Base-by-base conservation (phyloP, 169 alveolate species). In the Sarcocystis neurona region DNA sequence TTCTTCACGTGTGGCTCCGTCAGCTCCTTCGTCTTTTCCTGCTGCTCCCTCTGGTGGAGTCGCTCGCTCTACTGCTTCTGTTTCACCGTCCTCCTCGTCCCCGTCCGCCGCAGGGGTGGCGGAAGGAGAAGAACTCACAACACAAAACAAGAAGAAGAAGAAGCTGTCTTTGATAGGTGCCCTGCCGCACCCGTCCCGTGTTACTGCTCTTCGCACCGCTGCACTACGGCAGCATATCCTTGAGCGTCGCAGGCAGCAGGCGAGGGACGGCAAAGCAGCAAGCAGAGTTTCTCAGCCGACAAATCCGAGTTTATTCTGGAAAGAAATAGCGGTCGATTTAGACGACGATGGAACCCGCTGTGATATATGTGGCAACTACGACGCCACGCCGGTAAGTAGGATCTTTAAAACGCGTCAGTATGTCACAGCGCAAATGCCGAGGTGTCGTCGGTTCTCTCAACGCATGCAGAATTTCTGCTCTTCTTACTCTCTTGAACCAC, bases 261-360 rank as follows among this genome's bases (percentile, higher is more conserved):
- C 41, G 6, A n/a, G 82, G 4, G 56, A 72, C 56, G 46, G 41
- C n/a, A 12, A 37, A 32, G 15, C 34, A 18, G 82, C 82, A 1
- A 15, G 18, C 34, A 72, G 20, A 32, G 32, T 15, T 43, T 34
- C 56, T 0, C 34, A 27, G 53, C 47, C 58, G 18, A 47, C 82
- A 0, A 27, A 66, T 23, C 66, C 20, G 39, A 39, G 68, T 23
- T 41, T 63, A 48, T 32, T 84, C 47, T 84, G 89, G 89, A 47
- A 30, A 10, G 79, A 63, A 10, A 66, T 84, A 32, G 23, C 47
- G 41, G 60, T 56, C 32, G 90, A 85, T 47, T 30, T 85, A 23
- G 84, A 85, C 23, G 90, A 85, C 74, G 90, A 85, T 74, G 90
- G 90, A 43, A 70, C 70, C 43, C 1, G 90, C 10, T 85, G 90